A percentile compares a stretch with the other conserved stretches of the same genome.
These are phyloP conservation scores for Camelina laxa DNA, from an alignment of 345 rosid genomes.

Conservation along the genomic window DNA sequence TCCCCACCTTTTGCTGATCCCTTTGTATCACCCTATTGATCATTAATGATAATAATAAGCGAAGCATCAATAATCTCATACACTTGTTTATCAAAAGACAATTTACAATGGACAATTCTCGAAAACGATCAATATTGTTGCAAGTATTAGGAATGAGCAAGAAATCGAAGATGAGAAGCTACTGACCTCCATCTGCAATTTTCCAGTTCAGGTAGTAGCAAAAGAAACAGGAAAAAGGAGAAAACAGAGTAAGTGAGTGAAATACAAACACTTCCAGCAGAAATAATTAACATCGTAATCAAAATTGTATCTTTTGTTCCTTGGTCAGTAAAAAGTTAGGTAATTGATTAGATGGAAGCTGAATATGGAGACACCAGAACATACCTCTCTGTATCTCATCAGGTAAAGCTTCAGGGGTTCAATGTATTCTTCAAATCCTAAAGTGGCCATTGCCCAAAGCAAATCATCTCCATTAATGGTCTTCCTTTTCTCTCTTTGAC, in stretches of 20 bases:
- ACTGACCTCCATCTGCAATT: conserved; percentile 82
- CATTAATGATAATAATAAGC: conserved; percentile 16
- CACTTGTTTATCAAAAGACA: neutral
- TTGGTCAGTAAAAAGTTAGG: neutral
- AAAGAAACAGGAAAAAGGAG: conserved; percentile 3
- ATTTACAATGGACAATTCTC: neutral
- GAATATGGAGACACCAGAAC: conserved; percentile 15
- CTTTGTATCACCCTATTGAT: conserved; percentile 78
- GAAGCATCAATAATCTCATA: conserved; percentile 11
- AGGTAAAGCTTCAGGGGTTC: conserved; percentile 88
- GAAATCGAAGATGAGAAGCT: conserved; percentile 9
- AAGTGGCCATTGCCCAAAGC: conserved; percentile 95
- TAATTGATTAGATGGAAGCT: neutral
- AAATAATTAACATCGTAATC: neutral
- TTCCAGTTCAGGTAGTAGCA: conserved; percentile 32
- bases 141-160: conserved; percentile 6
- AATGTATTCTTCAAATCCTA: conserved; percentile 96
- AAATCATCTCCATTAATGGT: conserved; percentile 95
- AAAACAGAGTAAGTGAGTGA: conserved; percentile 33
- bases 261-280: neutral
- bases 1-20: conserved; percentile 78
- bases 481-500: conserved; percentile 98
- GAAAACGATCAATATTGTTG: neutral
- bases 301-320: neutral
- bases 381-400: conserved; percentile 81